Evolutionary conservation across 2,329 filamentous ascomycete species (phyloP), one percentile per base, ranked within the genome.

Genomic region (Fusarium clavum): DNA sequence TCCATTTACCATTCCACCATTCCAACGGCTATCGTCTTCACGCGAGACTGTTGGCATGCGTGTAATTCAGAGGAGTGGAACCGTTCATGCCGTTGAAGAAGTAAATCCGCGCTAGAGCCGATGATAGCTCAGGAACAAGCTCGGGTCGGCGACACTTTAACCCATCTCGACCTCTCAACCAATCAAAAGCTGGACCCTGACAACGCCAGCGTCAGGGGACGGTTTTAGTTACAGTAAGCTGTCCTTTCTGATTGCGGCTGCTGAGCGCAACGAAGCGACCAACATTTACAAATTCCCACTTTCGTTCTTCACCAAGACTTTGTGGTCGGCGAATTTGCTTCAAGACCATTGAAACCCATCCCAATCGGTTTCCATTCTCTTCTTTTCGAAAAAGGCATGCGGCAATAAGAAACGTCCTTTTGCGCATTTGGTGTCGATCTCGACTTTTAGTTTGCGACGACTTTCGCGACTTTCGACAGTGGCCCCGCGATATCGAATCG

Each of bases 221-320:
- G 55, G 59, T 66, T 75, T 72, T 73, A 71, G 73, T 66, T 74
- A 72, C 62, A 61, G 63, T 61, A 62, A 75, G 73, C 58, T 75
- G 73, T 75, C 73, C 73, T 75, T 75, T 75, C 71, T 61, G 66
- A 61, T 60, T 74, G 66, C 54, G 70, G 61, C 64, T 57, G 55
- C 16, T 52, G 54, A 67, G 47, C 49, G 60, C 46, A 65, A 68
- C 48, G 51, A 46, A 66, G 56, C 57, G 49, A 64, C 63, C 64
- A 57, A 64, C 61, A 72, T 64, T 47, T 25, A 56, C 48, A 61
- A 70, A 70, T 38, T 68, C 32, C 43, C 47, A 61, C 25, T 66
- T 48, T 59, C 34, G 60, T 56, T 59, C 57, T 57, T 46, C 40
- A 53, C 52, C 27, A 56, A 54, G 59, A 52, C 29, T 47, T 40